Percentiles rank a stretch among this genome's conserved stretches.
Evolutionary conservation across 352 stramenopile genomes (phyloP).

Genomic region (Globisporangium apiculatum): DNA sequence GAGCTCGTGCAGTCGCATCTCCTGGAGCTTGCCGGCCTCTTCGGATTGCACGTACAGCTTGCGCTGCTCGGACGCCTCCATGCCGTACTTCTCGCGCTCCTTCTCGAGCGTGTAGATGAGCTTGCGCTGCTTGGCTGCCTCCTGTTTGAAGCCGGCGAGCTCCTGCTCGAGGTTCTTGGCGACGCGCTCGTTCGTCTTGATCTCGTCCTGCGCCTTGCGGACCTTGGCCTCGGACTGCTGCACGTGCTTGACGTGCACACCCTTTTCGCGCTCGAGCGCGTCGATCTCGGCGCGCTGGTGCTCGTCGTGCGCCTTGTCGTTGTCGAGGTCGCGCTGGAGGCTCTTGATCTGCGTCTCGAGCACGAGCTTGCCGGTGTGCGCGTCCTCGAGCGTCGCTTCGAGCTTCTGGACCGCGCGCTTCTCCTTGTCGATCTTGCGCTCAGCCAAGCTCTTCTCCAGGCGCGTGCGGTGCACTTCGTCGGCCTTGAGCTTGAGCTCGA

Average conservation of each 20-base stretch:
- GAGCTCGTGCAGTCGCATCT: constrained; percentile 78
- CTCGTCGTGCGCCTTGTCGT: constrained; percentile 74
- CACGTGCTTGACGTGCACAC: constrained; percentile 77
- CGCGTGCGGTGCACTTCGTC: constrained; percentile 81
- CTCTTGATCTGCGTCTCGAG: constrained; percentile 81
- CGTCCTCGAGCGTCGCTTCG: constrained; percentile 88
- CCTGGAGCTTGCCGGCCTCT: constrained; percentile 72
- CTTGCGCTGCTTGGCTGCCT: constrained; percentile 87
- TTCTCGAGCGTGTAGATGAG: constrained; percentile 90
- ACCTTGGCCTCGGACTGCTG: constrained; percentile 81
- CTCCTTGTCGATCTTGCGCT: constrained; percentile 87
- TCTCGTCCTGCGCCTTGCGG: constrained; percentile 83
- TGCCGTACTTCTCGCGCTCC: constrained; percentile 89
- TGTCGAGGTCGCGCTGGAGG: constrained; percentile 71
- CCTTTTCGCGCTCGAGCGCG: constrained; percentile 83
- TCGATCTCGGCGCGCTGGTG: constrained; percentile 71
- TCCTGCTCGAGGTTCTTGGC: constrained; percentile 83
- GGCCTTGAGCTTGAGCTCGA: constrained; percentile 78
- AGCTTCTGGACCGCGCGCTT: constrained; percentile 83
- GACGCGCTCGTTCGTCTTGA: constrained; percentile 91
- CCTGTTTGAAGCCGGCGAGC: constrained; percentile 72
- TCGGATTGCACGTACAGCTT: constrained; percentile 81
- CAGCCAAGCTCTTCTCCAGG: constrained; percentile 87
- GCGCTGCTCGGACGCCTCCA: constrained; percentile 79
- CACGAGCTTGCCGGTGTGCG: constrained; percentile 80